Evolutionary conservation across 2,329 filamentous ascomycete species (phyloP).

Genomic region (Aspergillus clavatus): DNA sequence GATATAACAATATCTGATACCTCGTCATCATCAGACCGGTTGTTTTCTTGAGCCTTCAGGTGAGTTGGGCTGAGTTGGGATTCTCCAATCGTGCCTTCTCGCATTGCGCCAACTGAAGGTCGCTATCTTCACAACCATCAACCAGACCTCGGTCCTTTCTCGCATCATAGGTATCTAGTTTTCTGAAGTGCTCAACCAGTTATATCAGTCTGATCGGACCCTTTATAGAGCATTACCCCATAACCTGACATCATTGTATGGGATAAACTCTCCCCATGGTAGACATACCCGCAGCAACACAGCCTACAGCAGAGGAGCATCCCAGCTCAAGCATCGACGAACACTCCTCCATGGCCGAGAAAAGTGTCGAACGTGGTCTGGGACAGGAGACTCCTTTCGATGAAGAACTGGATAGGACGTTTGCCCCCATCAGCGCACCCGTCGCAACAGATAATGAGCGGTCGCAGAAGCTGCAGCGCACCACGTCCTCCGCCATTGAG

Average conservation of each 20-base stretch:
- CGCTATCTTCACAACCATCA: too few relatives aligned
- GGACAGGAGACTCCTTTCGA: constrained; percentile 7
- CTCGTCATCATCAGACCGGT: too few relatives aligned
- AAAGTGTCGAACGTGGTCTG: constrained; percentile 3
- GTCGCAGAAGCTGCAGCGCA: constrained; percentile 19
- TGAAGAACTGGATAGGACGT: constrained; percentile 11
- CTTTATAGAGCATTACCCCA: too few relatives aligned
- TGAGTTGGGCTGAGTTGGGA: too few relatives aligned
- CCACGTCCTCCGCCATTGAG: constrained; percentile 25
- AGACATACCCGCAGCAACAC: constrained; percentile 9
- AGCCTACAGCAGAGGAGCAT: constrained; percentile 3
- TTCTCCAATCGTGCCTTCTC: too few relatives aligned
- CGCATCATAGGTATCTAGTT: too few relatives aligned
- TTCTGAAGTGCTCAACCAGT: too few relatives aligned
- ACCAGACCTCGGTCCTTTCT: too few relatives aligned
- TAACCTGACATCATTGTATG: background rate
- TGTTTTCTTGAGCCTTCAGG: too few relatives aligned
- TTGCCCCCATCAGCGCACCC: constrained; percentile 20
- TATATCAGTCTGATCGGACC: too few relatives aligned
- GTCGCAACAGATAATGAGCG: constrained; percentile 12
- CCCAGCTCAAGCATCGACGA: constrained; percentile 4
- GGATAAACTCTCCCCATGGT: background rate
- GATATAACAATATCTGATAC: too few relatives aligned
- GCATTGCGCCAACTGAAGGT: too few relatives aligned
- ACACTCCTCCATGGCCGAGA: constrained; percentile 7